These are phyloP conservation scores for Sporothrix phasma DNA, from an alignment of 2,329 filamentous ascomycete species.

Conservation along the genomic window DNA sequence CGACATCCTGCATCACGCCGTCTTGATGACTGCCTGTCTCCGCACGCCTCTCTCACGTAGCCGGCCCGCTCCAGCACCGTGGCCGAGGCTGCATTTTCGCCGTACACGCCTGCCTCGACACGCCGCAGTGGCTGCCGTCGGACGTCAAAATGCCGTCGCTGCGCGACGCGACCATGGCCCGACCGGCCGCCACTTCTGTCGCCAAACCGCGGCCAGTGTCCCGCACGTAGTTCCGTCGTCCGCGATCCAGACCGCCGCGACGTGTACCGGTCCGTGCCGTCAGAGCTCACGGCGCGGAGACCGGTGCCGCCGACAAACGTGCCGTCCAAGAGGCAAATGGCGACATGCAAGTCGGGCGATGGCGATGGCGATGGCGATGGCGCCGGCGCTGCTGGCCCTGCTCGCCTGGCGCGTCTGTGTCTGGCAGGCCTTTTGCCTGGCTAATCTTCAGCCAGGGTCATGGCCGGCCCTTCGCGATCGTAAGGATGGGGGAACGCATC, in stretches of 20 bases:
- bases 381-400: background rate
- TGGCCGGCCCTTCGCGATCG: conserved; percentile 30
- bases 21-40: conserved; percentile 34
- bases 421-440: conserved; percentile 7
- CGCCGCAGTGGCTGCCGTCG: conserved; percentile 28
- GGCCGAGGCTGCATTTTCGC: conserved; percentile 32
- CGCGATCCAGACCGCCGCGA: conserved; percentile 38
- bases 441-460: conserved; percentile 23
- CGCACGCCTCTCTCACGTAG: conserved; percentile 33
- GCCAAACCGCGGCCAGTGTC: conserved; percentile 36
- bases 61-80: conserved; percentile 35
- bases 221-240: too few species aligned
- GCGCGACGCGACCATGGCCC: conserved; percentile 31
- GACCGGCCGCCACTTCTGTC: conserved; percentile 30
- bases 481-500: conserved; percentile 39
- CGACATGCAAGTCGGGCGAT: conserved; percentile 24
- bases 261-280: conserved; percentile 30
- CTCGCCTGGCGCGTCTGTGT: background rate
- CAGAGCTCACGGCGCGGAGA: conserved; percentile 28
- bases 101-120: conserved; percentile 32
- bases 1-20: conserved; percentile 30
- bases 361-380: background rate
- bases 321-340: conserved; percentile 27
- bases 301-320: conserved; percentile 34
- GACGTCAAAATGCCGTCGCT: background rate